Evolutionary conservation across 106 monocot genomes (phyloP).

Genomic region (Phalaenopsis equestris): DNA sequence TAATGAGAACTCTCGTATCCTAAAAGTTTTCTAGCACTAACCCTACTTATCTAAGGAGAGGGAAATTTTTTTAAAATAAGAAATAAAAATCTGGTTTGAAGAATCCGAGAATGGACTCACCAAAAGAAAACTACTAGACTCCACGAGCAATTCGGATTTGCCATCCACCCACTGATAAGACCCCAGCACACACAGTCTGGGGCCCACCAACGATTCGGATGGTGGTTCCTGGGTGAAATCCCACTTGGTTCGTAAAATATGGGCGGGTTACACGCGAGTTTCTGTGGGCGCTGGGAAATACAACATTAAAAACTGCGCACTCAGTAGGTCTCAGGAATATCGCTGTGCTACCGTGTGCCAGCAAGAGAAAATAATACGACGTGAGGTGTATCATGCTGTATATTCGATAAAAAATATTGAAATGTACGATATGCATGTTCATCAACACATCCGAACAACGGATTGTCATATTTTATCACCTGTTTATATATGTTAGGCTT

Average conservation of each 20-base stretch:
- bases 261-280: neutral
- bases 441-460: too few relatives aligned
- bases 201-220: neutral
- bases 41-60: too few relatives aligned
- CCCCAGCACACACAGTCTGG: neutral
- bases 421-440: too few relatives aligned
- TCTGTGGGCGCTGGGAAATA: neutral
- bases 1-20: too few relatives aligned
- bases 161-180: neutral
- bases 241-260: neutral
- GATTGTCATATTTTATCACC: too few relatives aligned
- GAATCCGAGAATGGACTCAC: neutral
- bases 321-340: neutral
- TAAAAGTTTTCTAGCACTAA: too few relatives aligned
- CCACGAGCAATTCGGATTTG: neutral
- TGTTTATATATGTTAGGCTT: neutral
- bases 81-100: neutral
- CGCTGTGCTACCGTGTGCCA: neutral
- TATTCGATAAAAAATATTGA: too few relatives aligned
- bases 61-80: neutral
- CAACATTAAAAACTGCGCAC: neutral
- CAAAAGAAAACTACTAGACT: too few relatives aligned
- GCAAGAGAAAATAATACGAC: too few relatives aligned
- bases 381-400: too few relatives aligned
- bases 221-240: conserved; percentile 2